Evolutionary conservation across 208 protist species (phyloP), one percentile per base, ranked within the genome.

Genomic region (Vickermania ingenoplastis): DNA sequence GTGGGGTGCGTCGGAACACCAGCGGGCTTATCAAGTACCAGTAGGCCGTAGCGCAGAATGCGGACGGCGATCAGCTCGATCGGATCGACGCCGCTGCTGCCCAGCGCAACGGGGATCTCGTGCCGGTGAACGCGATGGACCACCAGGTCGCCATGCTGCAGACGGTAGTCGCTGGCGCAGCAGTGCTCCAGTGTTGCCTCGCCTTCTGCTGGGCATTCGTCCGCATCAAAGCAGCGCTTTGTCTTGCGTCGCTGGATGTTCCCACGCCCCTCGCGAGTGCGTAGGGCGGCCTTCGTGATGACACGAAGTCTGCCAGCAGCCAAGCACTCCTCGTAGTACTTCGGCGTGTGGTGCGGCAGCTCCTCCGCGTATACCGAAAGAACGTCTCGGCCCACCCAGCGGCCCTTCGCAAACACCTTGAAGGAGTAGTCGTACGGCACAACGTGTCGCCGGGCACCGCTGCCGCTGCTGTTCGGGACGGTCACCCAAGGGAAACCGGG

Each of bases 41-140:
- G 28, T 24, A 92, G 48, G 11, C 87, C 87, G 67, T 84, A 87
- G 3, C 11, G 31, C 2, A 7, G 22, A 36, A 93, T 93, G 56
- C 76, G 63, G 4, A 88, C 83, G 0, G 74, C 70, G 2, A 77
- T 61, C 25, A 91, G 51, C 25, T 58, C 30, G 31, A 89, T 65
- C 2, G 83, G 65, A 49, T 84, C 86, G 0, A 77, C 57, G 22
- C 83, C 86, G 17, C 60, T 63, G 0, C 69, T 22, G 14, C 94
- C 91, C 11, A 92, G 71, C 2, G 61, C 52, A 0, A 98, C 81
- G 0, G 94, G 93, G 3, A 96, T 79, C 63, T 98, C 96, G 64
- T 98, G 96, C 14, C 94, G 86, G 64, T 98, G 96, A 4, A 97
- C 72, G 0, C 70, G 78, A 69, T 98, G 95, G 11, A 79, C 55